Percentiles rank a stretch among this genome's conserved stretches.
Conservation (phyloP, 1,139 yeast genomes). For the Geotrichum cucujoidarum region DNA sequence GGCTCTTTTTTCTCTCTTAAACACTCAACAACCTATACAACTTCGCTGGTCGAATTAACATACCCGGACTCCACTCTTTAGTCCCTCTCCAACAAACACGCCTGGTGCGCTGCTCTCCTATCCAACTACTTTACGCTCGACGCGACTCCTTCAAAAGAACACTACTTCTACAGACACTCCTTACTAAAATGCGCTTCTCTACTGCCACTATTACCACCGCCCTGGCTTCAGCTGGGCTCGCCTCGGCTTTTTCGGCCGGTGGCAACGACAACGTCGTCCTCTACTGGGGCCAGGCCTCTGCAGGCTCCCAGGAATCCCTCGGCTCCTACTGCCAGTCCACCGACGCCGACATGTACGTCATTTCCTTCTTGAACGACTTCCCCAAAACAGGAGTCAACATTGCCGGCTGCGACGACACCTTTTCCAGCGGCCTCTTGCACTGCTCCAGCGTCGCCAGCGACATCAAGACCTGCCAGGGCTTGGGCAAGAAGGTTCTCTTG, state of each 20-base stretch:
- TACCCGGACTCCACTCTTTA: too few species aligned
- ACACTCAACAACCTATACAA: too few species aligned
- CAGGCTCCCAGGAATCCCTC: conserved; percentile 53
- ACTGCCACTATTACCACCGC: too few species aligned
- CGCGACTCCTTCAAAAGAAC: too few species aligned
- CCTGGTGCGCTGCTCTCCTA: too few species aligned
- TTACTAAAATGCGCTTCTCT: too few species aligned
- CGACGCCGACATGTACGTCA: conserved; percentile 65
- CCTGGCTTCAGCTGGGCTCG: conserved; percentile 1
- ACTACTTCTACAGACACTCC: too few species aligned
- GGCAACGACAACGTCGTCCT: conserved; percentile 46
- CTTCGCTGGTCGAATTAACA: too few species aligned
- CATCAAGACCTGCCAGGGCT: conserved; percentile 64
- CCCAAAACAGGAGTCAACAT: conserved; percentile 54
- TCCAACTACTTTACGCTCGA: too few species aligned
- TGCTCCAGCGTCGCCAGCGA: conserved; percentile 60
- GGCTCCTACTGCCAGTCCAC: conserved; percentile 63
- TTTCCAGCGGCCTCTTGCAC: conserved; percentile 51
- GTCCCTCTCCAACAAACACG: too few species aligned
- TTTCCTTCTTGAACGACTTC: conserved; percentile 65
- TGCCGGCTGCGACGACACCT: conserved; percentile 59
- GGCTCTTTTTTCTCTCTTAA: too few species aligned
- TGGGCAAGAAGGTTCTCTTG: conserved; percentile 66
- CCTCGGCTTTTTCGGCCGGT: conserved; percentile 14
- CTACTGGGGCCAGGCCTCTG: conserved; percentile 90